phyloP scores from a whole-genome alignment of 306 rosid species.

The Cucurbita argyrosperma region DNA sequence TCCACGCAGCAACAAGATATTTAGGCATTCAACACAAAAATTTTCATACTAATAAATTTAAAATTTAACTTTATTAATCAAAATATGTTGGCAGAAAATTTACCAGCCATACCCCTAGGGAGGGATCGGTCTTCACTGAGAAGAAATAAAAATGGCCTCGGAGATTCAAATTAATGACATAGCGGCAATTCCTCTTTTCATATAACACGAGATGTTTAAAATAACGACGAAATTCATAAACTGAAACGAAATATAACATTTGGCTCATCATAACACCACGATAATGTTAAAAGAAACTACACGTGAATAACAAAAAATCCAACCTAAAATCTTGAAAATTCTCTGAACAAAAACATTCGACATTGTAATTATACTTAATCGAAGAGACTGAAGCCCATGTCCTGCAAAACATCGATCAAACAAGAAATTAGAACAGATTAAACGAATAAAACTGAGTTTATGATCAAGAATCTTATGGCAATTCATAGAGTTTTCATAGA shows the following conservation, averaged over 20 bases:
- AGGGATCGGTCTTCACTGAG: too few species aligned
- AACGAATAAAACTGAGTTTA: neutral
- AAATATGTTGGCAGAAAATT: neutral
- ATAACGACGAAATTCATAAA: neutral
- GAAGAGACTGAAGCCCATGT: constrained; percentile 71
- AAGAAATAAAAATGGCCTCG: neutral
- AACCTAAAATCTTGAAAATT: constrained; percentile 3
- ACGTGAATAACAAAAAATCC: constrained; percentile 9
- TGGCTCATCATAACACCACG: constrained; percentile 4
- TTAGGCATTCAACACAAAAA: too few species aligned
- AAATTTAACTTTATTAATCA: too few species aligned
- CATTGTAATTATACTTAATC: constrained; percentile 23
- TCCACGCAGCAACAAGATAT: too few species aligned
- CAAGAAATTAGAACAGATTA: neutral
- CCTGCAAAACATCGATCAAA: constrained; percentile 36
- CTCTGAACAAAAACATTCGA: constrained; percentile 3
- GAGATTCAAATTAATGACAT: neutral
- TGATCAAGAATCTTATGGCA: neutral
- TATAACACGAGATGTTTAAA: neutral
- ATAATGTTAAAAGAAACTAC: constrained; percentile 9
- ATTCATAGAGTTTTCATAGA: neutral
- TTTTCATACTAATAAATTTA: too few species aligned
- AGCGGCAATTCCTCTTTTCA: neutral
- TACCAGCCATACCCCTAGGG: neutral
- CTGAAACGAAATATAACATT: neutral